Percentiles rank a stretch among this genome's conserved stretches.
phyloP scores from a whole-genome alignment of 352 stramenopile species.

The Phytophthora fragariae region DNA sequence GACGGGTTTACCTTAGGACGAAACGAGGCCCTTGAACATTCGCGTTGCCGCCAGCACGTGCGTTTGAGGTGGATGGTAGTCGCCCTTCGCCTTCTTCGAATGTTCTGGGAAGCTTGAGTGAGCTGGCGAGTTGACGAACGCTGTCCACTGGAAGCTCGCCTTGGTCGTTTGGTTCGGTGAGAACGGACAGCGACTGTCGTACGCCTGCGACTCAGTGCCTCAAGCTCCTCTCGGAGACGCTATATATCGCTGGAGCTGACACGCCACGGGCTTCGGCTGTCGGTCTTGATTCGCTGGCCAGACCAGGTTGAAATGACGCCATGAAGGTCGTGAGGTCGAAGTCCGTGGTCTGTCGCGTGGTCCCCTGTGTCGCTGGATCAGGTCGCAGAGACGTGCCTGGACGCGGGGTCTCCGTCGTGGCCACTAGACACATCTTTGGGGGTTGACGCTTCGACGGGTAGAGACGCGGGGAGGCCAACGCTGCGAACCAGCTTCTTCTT shows the following conservation, averaged over 20 bases:
- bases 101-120: not conserved
- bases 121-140: not conserved
- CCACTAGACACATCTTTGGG: too few species aligned
- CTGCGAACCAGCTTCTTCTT: too few species aligned
- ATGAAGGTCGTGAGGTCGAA: constrained; percentile 12
- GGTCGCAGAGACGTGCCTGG: too few species aligned
- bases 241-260: not conserved
- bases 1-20: constrained; percentile 13
- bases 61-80: not conserved
- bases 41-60: constrained; percentile 11
- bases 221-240: not conserved
- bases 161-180: constrained; percentile 1
- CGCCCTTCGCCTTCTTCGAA: constrained; percentile 3
- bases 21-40: constrained; percentile 9
- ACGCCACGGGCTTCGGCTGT: not conserved
- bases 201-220: too few species aligned
- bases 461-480: too few species aligned
- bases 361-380: too few species aligned
- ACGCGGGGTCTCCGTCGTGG: too few species aligned
- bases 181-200: too few species aligned
- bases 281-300: not conserved
- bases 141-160: constrained; percentile 5
- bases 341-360: too few species aligned
- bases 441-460: too few species aligned
- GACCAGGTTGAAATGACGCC: constrained; percentile 17